Percentiles rank a stretch among this genome's conserved stretches.
Evolutionary conservation across 2,329 filamentous ascomycete genomes (phyloP).

Genomic region (Fusarium fracticaudum): DNA sequence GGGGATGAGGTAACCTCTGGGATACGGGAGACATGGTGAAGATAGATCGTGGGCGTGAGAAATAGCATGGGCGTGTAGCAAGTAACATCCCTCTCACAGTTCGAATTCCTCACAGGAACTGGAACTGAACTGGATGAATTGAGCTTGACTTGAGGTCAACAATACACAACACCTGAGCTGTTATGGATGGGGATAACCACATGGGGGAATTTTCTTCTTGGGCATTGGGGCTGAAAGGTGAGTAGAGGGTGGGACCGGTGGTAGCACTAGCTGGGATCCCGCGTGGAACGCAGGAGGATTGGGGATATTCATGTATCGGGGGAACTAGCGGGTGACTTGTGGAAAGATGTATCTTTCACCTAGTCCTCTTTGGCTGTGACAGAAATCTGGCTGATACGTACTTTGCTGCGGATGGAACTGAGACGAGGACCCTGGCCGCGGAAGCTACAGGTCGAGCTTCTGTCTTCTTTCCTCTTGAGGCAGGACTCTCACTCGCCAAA

Average conservation of each 20-base stretch:
- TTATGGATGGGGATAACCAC: constrained; percentile 37
- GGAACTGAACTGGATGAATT: neutral
- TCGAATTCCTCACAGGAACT: neutral
- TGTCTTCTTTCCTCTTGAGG: constrained; percentile 36
- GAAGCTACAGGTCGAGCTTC: constrained; percentile 36
- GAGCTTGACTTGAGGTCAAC: constrained; percentile 18
- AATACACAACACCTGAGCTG: neutral
- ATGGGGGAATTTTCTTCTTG: constrained; percentile 35
- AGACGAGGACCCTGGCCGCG: constrained; percentile 23
- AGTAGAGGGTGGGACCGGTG: constrained; percentile 25
- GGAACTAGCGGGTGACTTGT: constrained; percentile 5
- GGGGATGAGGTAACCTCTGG: constrained; percentile 32
- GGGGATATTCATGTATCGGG: constrained; percentile 41
- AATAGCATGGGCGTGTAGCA: constrained; percentile 2
- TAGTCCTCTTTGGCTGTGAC: constrained; percentile 2
- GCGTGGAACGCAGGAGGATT: constrained; percentile 34
- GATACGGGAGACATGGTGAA: constrained; percentile 18
- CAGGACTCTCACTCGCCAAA: constrained; percentile 23
- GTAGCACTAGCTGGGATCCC: constrained; percentile 31
- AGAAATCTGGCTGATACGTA: constrained; percentile 25
- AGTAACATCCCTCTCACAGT: neutral
- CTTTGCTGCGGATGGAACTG: constrained; percentile 20
- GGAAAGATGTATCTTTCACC: neutral
- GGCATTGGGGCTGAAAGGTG: constrained; percentile 40
- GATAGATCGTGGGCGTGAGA: neutral